Evolutionary conservation across 257 asterid genomes (phyloP), one percentile per base, ranked within the genome.

Genomic region (Eustoma russellianum): DNA sequence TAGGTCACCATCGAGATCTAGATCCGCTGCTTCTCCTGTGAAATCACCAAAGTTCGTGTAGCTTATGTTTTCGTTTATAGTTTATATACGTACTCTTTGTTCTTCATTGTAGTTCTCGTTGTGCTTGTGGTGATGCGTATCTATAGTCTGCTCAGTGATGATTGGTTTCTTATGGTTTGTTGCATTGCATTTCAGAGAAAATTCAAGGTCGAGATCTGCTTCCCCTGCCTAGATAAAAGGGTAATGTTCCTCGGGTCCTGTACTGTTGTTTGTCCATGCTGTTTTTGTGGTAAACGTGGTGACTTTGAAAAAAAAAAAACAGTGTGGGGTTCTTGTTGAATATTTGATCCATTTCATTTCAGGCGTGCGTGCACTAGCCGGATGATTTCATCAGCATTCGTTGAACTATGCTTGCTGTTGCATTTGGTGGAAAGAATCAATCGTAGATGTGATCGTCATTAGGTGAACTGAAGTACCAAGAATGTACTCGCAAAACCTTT

Each of bases 1-100:
- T 17, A 82, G 88, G 64, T 91, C 98, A 17, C 93, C 79, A 55
- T 77, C 61, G 13, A 68, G 65, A 57, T 71, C 77, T 30, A 67
- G 63, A 51, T 75, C 95, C n/a, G n/a, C n/a, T 5, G 79, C 79
- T 17, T 82, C 98, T 48, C 98, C 95, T 70, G 82, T 75, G 60
- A 83, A 81, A 69, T 54, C 70, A 0, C 50, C 86, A 38, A 81
- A 94, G 98, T 84, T 73, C 50, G 50, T 49, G 61, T 14, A 50
- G 34, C 33, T 47, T 33, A 3, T 46, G 52, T 10, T 55, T 61
- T 58, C 33, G 33, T 46, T n/a, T 56, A 17, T 2, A 4, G 12
- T 53, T 38, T 40, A 4, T 46, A 13, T 54, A 63, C 43, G 17
- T 30, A 8, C 16, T 7, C 0, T 7, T 44, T 30, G 7, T 61